A percentile compares a stretch with the other conserved stretches of the same genome.
Evolutionary conservation across 2,329 filamentous ascomycete species (phyloP).

Genomic region (Talaromyces albobiverticillius): DNA sequence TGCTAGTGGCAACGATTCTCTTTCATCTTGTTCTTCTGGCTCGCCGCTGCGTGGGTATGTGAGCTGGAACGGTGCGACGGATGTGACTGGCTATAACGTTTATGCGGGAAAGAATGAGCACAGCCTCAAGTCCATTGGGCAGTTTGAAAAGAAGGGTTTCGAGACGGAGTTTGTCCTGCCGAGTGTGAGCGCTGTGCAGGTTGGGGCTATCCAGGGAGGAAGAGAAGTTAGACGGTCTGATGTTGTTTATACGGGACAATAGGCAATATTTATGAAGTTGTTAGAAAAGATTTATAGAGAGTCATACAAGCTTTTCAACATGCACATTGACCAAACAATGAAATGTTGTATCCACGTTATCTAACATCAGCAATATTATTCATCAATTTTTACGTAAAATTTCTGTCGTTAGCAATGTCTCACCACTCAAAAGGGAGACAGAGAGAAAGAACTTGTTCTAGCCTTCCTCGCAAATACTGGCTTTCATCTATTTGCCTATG

Average conservation of each 20-base stretch:
- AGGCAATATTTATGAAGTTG: too few species aligned
- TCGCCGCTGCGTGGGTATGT: slow-evolving; percentile 26
- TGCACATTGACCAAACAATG: too few species aligned
- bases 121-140: background rate
- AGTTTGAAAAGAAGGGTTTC: slow-evolving; percentile 2
- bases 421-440: too few species aligned
- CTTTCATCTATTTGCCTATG: too few species aligned
- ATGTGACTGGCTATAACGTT: slow-evolving; percentile 35
- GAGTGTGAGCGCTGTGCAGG: background rate
- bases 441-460: too few species aligned
- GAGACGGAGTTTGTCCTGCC: slow-evolving; percentile 4
- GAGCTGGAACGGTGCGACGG: slow-evolving; percentile 40
- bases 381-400: too few species aligned
- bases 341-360: too few species aligned
- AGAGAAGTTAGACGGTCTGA: background rate
- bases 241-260: background rate
- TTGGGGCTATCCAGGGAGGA: background rate
- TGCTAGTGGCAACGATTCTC: slow-evolving; percentile 15
- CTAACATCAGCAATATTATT: too few species aligned
- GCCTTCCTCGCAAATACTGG: too few species aligned
- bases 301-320: too few species aligned
- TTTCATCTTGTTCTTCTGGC: background rate
- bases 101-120: slow-evolving; percentile 17
- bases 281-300: too few species aligned
- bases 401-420: too few species aligned